These are phyloP conservation scores for Aureobasidium subglaciale DNA, from an alignment of 2,329 filamentous ascomycete species.

Conservation along the genomic window DNA sequence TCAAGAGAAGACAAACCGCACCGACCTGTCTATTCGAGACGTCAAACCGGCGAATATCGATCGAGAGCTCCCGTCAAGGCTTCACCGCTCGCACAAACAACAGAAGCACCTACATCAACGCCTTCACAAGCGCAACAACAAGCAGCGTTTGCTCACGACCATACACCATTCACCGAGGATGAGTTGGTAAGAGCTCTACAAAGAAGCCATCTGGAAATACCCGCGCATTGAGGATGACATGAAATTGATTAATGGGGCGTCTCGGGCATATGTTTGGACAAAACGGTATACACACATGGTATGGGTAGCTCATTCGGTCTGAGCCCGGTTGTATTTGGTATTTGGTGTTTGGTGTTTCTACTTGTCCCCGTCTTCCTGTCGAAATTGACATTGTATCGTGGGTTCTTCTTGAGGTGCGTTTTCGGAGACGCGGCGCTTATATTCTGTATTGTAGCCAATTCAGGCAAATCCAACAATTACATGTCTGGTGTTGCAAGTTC, in stretches of 20 bases:
- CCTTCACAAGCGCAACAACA: neutral
- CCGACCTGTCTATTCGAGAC: constrained; percentile 17
- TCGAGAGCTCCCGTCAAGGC: neutral
- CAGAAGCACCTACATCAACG: neutral
- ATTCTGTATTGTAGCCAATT: too few relatives aligned
- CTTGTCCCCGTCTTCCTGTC: neutral
- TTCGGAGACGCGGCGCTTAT: too few relatives aligned
- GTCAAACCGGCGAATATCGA: constrained; percentile 24
- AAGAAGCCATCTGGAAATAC: constrained; percentile 32
- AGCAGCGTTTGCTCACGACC: constrained; percentile 24
- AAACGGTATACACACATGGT: neutral
- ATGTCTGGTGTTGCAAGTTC: too few relatives aligned
- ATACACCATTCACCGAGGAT: constrained; percentile 37
- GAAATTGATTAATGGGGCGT: constrained; percentile 9
- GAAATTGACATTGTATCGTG: neutral
- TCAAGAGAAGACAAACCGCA: constrained; percentile 22
- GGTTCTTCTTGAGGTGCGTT: too few relatives aligned
- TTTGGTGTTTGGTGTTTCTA: neutral
- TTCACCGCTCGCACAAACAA: neutral
- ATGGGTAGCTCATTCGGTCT: neutral
- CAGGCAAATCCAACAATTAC: too few relatives aligned
- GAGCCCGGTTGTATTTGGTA: neutral
- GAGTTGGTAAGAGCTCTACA: constrained; percentile 39
- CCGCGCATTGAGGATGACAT: constrained; percentile 14
- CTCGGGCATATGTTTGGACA: neutral